These are phyloP conservation scores for Suhomyces maxii DNA, from an alignment of 1,139 yeast species.

Conservation along the genomic window DNA sequence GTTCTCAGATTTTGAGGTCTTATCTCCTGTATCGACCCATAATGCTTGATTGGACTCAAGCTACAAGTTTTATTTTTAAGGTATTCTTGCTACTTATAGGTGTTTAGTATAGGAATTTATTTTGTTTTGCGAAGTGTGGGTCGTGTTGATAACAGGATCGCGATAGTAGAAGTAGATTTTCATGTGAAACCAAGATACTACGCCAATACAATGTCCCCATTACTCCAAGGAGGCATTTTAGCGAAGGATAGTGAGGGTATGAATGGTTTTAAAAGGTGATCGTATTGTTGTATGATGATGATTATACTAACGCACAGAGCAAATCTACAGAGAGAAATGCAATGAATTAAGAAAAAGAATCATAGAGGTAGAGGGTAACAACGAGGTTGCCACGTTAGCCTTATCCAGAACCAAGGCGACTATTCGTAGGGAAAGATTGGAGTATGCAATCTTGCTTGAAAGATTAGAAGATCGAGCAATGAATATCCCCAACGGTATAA, in stretches of 20 bases:
- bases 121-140: neutral
- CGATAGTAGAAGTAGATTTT: neutral
- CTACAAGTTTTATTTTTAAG: too few relatives aligned
- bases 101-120: neutral
- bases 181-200: neutral
- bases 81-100: neutral
- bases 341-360: slow-evolving; percentile 72
- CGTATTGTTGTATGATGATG: neutral
- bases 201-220: slow-evolving; percentile 1
- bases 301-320: slow-evolving; percentile 25
- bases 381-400: slow-evolving; percentile 76
- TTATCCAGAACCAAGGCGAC: slow-evolving; percentile 76
- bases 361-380: slow-evolving; percentile 72
- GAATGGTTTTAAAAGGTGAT: neutral
- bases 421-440: slow-evolving; percentile 77
- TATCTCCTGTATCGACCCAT: slow-evolving; percentile 26
- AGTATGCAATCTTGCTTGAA: slow-evolving; percentile 77
- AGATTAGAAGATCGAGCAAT: slow-evolving; percentile 64
- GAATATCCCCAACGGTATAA: slow-evolving; percentile 32
- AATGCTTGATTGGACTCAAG: neutral
- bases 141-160: neutral
- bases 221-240: neutral
- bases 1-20: slow-evolving; percentile 42
- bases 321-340: slow-evolving; percentile 59
- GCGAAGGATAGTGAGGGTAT: slow-evolving; percentile 1